These are phyloP conservation scores for Didymosphaeria variabile DNA, from an alignment of 2,329 filamentous ascomycete genomes.

Conservation along the genomic window DNA sequence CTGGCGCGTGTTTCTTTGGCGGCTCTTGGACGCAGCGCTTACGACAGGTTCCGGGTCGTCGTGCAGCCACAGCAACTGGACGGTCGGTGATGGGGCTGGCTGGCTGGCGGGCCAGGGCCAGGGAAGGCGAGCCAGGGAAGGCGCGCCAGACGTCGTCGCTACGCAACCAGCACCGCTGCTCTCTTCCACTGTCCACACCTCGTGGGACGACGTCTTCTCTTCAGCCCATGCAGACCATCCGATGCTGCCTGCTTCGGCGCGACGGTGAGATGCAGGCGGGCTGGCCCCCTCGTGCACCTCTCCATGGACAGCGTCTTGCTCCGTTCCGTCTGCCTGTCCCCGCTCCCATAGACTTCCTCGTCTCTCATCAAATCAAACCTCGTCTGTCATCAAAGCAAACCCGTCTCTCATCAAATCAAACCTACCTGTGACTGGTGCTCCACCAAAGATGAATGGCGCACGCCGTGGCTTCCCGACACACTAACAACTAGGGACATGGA, in stretches of 20 bases:
- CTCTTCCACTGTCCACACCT: too few species aligned
- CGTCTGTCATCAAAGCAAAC: too few species aligned
- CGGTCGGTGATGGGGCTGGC: background rate
- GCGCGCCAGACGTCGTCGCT: too few species aligned
- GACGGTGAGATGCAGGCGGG: conserved; percentile 40
- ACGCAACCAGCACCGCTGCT: background rate
- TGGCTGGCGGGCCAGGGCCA: background rate
- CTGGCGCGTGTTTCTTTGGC: conserved; percentile 6
- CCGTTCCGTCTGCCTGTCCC: too few species aligned
- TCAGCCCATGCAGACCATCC: too few species aligned
- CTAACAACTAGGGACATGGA: conserved; percentile 21
- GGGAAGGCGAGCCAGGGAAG: too few species aligned
- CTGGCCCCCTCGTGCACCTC: conserved; percentile 30
- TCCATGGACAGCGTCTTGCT: conserved; percentile 27
- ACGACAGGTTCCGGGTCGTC: background rate
- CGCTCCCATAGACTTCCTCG: conserved; percentile 27
- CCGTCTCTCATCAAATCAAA: conserved; percentile 13
- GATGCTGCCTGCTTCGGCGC: background rate
- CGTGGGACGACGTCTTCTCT: too few species aligned
- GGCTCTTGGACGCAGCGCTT: too few species aligned
- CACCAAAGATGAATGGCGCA: conserved; percentile 24
- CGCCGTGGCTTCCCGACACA: conserved; percentile 35
- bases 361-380: conserved; percentile 14
- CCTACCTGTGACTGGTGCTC: conserved; percentile 26
- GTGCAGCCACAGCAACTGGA: conserved; percentile 9